Evolutionary conservation across 1,284 basidiomycete genomes (phyloP).

Genomic region (Puccinia polysora): DNA sequence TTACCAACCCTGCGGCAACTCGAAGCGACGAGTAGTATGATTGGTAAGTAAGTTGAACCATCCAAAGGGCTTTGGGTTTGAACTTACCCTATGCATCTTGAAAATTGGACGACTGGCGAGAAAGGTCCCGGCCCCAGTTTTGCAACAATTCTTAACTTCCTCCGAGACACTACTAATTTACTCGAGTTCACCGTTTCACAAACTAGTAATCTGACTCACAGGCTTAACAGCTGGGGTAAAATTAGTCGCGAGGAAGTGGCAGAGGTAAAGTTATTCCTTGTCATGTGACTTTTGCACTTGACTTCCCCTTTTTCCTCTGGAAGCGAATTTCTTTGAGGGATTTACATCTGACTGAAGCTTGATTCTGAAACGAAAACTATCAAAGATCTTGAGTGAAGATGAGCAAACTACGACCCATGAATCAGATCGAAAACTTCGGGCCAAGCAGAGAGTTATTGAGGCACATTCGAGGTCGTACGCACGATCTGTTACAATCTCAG

Average conservation of each 20-base stretch:
- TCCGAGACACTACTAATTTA: constrained; percentile 29
- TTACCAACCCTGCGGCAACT: constrained; percentile 32
- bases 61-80: too few relatives aligned
- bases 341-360: not conserved
- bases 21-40: constrained; percentile 28
- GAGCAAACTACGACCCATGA: constrained; percentile 27
- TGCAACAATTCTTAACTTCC: constrained; percentile 36
- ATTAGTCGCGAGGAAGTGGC: constrained; percentile 42
- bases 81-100: not conserved
- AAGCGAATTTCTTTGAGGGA: not conserved
- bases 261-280: constrained; percentile 19
- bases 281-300: not conserved
- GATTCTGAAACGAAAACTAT: not conserved
- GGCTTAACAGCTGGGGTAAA: constrained; percentile 40
- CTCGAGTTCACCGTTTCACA: constrained; percentile 38
- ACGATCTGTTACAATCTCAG: constrained; percentile 26
- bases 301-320: not conserved
- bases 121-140: constrained; percentile 35
- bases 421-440: constrained; percentile 36
- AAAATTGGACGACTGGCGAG: not conserved
- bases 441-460: constrained; percentile 28
- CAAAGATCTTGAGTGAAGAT: constrained; percentile 29
- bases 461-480: constrained; percentile 22
- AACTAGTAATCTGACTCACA: constrained; percentile 18
- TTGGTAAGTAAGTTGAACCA: constrained; percentile 32